phyloP scores from a whole-genome alignment of 805 yeast genomes.

The Candida tammaniensis region DNA sequence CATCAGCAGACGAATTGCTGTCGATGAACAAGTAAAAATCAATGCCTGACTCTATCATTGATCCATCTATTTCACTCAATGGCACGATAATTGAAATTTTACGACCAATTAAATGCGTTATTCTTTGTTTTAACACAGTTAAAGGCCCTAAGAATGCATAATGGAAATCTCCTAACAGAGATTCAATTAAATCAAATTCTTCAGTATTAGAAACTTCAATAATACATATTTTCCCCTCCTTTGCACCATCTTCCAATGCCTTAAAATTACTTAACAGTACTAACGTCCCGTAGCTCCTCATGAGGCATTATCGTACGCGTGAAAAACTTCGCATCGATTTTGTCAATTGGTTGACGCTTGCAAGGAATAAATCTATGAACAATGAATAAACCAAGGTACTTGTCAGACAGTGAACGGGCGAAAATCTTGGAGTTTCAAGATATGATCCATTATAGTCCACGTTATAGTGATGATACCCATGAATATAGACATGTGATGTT shows the following conservation, averaged over 20 bases:
- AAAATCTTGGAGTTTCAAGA: conserved; percentile 90
- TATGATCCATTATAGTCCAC: conserved; percentile 88
- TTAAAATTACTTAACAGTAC: too few species aligned
- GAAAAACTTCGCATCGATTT: too few species aligned
- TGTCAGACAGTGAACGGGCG: conserved; percentile 80
- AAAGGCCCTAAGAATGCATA: background rate
- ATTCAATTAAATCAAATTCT: background rate
- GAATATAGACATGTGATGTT: conserved; percentile 97
- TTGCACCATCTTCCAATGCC: background rate
- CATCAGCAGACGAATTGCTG: too few species aligned
- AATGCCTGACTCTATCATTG: too few species aligned
- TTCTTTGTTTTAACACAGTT: background rate
- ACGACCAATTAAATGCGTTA: too few species aligned
- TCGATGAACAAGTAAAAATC: too few species aligned
- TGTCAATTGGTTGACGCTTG: too few species aligned
- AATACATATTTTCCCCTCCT: background rate
- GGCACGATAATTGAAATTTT: conserved; percentile 1
- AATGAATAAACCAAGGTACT: conserved; percentile 60
- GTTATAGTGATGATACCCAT: conserved; percentile 86
- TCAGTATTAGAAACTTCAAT: background rate
- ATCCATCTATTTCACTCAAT: too few species aligned
- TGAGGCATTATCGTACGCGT: too few species aligned
- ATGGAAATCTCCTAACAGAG: too few species aligned
- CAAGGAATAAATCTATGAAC: too few species aligned
- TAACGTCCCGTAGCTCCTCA: too few species aligned